Evolutionary conservation across 495 filamentous ascomycete genomes (phyloP), one percentile per base, ranked within the genome.

Genomic region (Parmelia sp.): DNA sequence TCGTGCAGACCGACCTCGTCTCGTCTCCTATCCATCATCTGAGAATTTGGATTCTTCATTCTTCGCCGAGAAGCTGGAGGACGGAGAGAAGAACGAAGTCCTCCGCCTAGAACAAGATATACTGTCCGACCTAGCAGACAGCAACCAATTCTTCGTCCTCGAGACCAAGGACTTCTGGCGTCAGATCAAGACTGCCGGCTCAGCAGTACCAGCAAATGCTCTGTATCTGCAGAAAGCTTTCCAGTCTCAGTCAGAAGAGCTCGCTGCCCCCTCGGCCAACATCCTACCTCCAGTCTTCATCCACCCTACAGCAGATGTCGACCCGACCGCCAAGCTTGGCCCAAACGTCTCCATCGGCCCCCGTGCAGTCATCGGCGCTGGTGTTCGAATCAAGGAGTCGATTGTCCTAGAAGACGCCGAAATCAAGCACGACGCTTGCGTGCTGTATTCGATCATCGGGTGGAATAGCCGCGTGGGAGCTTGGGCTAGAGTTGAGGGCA

Each of bases 161-260:
- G 94, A 99, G 78, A 97, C 94, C 53, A 96, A 96, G 78, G 94
- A 96, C 72, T 99, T 99, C 79, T 99, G 94, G 94, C 92, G 94
- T 62, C 94, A 99, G 82, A 97, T 99, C 83, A 99, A 99, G 84
- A 96, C 95, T 8, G 94, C 94, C 57, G 95, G 95, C 47, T 97
- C 94, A 27, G 94, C 94, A 58, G 91, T 99, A 62, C 95, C 94
- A 14, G 94, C 94, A 64, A 97, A 99, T 73, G 95, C 94, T 2
- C 86, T 99, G 4, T 99, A 99, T 78, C 85, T 99, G 47, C 90
- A 92, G 73, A 93, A 97, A 79, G 95, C 94, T 9, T 88, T 87
- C 78, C 95, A 97, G 76, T 83, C 80, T 31, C 86, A 85, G 65
- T 92, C 91, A 3, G 79, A 86, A 31, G 92, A 96, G 76, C 87